phyloP scores from a whole-genome alignment of 352 stramenopile genomes.

The Globisporangium radiosum region DNA sequence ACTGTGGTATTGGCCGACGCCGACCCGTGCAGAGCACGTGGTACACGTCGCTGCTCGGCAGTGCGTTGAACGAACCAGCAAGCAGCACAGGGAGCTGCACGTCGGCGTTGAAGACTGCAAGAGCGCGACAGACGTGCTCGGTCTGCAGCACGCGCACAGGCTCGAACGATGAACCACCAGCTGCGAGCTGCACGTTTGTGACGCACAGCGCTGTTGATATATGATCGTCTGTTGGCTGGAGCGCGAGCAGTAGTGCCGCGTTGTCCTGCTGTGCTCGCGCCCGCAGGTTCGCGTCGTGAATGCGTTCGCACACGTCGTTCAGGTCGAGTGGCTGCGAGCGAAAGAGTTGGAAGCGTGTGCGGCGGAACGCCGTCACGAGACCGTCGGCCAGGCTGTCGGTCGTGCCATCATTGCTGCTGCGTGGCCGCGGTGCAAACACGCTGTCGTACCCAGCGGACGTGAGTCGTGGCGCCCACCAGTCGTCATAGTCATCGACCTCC shows the following conservation, averaged over 20 bases:
- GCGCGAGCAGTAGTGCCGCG: slow-evolving; percentile 51
- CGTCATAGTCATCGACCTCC: slow-evolving; percentile 86
- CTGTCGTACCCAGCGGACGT: slow-evolving; percentile 72
- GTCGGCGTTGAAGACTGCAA: slow-evolving; percentile 74
- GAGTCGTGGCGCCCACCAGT: slow-evolving; percentile 75
- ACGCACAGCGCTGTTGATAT: slow-evolving; percentile 68
- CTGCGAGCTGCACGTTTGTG: slow-evolving; percentile 39
- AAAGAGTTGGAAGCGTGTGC: slow-evolving; percentile 77
- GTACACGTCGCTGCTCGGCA: slow-evolving; percentile 77
- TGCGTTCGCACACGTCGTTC: slow-evolving; percentile 37
- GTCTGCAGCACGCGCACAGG: slow-evolving; percentile 61
- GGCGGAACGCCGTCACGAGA: slow-evolving; percentile 74
- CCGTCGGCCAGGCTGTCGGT: slow-evolving; percentile 37
- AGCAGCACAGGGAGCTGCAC: slow-evolving; percentile 83
- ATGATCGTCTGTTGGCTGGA: slow-evolving; percentile 76
- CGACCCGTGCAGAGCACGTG: slow-evolving; percentile 61
- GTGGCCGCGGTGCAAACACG: slow-evolving; percentile 43
- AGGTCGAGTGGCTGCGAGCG: slow-evolving; percentile 43
- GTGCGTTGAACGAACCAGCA: slow-evolving; percentile 75
- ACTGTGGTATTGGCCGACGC: slow-evolving; percentile 39
- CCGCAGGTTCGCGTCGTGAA: slow-evolving; percentile 38
- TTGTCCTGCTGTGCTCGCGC: slow-evolving; percentile 63
- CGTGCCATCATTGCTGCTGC: slow-evolving; percentile 5
- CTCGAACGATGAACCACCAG: slow-evolving; percentile 30
- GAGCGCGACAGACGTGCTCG: slow-evolving; percentile 51